Conservation (phyloP, 1,139 yeast genomes). For the Candida pseudoviswanathii region DNA sequence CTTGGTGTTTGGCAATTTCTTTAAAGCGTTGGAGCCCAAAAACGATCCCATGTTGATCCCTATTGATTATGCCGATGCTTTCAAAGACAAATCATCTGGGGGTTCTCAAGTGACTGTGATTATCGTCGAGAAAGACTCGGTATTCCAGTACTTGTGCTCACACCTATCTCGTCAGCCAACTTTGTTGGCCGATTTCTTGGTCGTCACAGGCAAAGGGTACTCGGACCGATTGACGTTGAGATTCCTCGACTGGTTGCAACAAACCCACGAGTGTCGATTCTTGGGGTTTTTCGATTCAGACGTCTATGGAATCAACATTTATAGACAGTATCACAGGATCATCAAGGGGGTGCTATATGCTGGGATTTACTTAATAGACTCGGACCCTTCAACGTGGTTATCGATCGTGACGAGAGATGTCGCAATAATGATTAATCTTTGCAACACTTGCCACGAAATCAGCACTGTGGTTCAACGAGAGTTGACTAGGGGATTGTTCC, state of each 20-base stretch:
- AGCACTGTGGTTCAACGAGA: constrained; percentile 31
- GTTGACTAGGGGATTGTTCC: constrained; percentile 53
- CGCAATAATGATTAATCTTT: constrained; percentile 30
- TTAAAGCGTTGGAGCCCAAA: constrained; percentile 5
- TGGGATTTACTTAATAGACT: constrained; percentile 44
- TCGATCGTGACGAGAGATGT: constrained; percentile 38
- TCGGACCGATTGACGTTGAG: constrained; percentile 45
- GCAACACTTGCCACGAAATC: constrained; percentile 12
- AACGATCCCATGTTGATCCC: constrained; percentile 32
- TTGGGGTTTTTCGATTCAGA: constrained; percentile 54
- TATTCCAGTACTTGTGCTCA: constrained; percentile 37
- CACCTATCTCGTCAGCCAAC: constrained; percentile 16
- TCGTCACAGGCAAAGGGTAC: constrained; percentile 69
- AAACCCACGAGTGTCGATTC: constrained; percentile 26
- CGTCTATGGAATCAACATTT: constrained; percentile 68
- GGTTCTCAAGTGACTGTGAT: constrained; percentile 29
- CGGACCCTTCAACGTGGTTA: constrained; percentile 31
- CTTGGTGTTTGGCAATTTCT: constrained; percentile 44
- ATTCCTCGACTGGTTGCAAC: constrained; percentile 20
- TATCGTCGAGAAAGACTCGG: constrained; percentile 69
- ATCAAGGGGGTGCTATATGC: constrained; percentile 15
- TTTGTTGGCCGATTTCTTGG: constrained; percentile 20
- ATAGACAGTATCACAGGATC: constrained; percentile 32
- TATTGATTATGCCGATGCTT: constrained; percentile 11
- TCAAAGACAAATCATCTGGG: neutral